Percentiles rank a stretch among this genome's conserved stretches.
These are phyloP conservation scores for Erysimum cheiri DNA, from an alignment of 441 rosid species.

Conservation along the genomic window DNA sequence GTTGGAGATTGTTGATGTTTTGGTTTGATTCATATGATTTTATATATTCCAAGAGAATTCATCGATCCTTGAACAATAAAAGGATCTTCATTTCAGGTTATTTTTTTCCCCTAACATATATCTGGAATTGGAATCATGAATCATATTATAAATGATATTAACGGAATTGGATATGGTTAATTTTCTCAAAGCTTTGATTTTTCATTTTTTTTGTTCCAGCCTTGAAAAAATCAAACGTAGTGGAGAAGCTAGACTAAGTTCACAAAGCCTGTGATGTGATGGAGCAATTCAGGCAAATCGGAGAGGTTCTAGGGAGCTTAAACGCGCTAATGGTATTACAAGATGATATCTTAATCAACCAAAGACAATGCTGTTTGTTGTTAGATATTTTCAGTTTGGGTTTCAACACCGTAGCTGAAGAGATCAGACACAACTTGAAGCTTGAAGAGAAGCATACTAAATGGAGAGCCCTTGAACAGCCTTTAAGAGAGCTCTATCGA, in stretches of 20 bases:
- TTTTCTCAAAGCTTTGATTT: background rate
- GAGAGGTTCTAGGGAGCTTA: slow-evolving; percentile 92
- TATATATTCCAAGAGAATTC: slow-evolving; percentile 9
- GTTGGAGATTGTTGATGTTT: slow-evolving; percentile 27
- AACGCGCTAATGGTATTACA: slow-evolving; percentile 89
- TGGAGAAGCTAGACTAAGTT: background rate
- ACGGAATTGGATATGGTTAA: background rate
- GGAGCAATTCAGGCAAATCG: slow-evolving; percentile 96
- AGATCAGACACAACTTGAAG: slow-evolving; percentile 72
- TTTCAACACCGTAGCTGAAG: slow-evolving; percentile 74
- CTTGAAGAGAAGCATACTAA: slow-evolving; percentile 84
- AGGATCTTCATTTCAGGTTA: slow-evolving; percentile 40
- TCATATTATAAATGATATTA: background rate
- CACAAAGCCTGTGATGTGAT: slow-evolving; percentile 22
- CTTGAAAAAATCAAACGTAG: background rate
- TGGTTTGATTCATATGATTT: slow-evolving; percentile 28
- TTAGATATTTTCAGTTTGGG: slow-evolving; percentile 63
- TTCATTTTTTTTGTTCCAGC: background rate
- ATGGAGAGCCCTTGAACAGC: slow-evolving; percentile 88
- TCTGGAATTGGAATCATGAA: background rate
- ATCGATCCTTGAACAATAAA: slow-evolving; percentile 30
- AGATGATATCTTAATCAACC: slow-evolving; percentile 71
- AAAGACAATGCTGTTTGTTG: slow-evolving; percentile 73
- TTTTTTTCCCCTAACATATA: background rate
- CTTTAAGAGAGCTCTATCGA: slow-evolving; percentile 74